phyloP scores from a whole-genome alignment of 768 basidiomycete species.

The Amanita molliuscula region DNA sequence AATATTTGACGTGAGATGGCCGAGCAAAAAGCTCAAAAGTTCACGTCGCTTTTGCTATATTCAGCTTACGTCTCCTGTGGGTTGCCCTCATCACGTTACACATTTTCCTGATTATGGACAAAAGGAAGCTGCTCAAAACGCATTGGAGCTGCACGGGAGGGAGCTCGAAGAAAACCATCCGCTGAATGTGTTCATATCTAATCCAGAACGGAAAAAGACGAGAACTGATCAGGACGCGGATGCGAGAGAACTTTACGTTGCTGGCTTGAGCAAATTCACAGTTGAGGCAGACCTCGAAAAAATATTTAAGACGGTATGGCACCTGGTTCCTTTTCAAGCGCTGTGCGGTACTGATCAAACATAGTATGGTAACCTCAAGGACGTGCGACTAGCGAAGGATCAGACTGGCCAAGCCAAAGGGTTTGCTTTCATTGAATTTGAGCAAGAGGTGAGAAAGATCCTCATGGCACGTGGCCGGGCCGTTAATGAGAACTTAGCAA shows the following conservation, averaged over 20 bases:
- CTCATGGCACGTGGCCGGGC: background rate
- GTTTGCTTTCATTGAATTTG: slow-evolving; percentile 90
- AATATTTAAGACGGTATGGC: slow-evolving; percentile 65
- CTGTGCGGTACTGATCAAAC: background rate
- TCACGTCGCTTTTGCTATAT: slow-evolving; percentile 91
- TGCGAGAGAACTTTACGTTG: slow-evolving; percentile 79
- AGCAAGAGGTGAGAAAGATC: slow-evolving; percentile 49
- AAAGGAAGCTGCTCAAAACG: slow-evolving; percentile 58
- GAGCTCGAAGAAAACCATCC: slow-evolving; percentile 61
- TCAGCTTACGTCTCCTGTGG: slow-evolving; percentile 77
- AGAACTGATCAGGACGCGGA: slow-evolving; percentile 84
- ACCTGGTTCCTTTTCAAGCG: background rate
- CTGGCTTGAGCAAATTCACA: slow-evolving; percentile 72
- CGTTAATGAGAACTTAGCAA: slow-evolving; percentile 28
- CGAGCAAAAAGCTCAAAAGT: slow-evolving; percentile 91
- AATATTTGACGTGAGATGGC: slow-evolving; percentile 95
- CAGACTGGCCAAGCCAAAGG: slow-evolving; percentile 66
- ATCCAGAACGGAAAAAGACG: slow-evolving; percentile 82
- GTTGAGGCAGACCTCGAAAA: slow-evolving; percentile 69
- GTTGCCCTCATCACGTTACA: slow-evolving; percentile 16
- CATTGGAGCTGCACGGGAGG: slow-evolving; percentile 70
- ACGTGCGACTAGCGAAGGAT: slow-evolving; percentile 69
- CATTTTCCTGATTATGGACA: background rate
- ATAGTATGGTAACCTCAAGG: slow-evolving; percentile 78
- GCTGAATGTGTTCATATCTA: slow-evolving; percentile 78